Conservation (phyloP, 2,329 filamentous ascomycete species). For the Ascochyta rabiei region DNA sequence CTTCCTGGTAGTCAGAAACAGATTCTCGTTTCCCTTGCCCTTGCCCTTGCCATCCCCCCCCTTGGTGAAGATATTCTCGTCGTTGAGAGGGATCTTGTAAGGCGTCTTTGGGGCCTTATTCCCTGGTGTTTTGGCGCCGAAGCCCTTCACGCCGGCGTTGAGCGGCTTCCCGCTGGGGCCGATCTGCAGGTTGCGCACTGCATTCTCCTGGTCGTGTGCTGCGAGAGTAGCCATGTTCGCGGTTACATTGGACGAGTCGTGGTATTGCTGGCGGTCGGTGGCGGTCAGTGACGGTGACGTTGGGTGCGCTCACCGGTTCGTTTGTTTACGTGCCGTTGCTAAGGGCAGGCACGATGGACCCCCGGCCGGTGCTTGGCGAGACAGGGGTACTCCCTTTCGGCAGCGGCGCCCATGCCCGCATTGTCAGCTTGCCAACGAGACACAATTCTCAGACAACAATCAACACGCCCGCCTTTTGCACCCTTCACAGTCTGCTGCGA, state of each 20-base stretch:
- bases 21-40: constrained; percentile 63
- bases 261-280: constrained; percentile 12
- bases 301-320: constrained; percentile 10
- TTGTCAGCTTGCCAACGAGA: constrained; percentile 30
- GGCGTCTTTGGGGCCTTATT: constrained; percentile 81
- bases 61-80: constrained; percentile 78
- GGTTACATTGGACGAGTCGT: constrained; percentile 42
- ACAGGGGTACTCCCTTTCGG: constrained; percentile 26
- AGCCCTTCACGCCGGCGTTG: constrained; percentile 66
- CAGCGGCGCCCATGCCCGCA: constrained; percentile 34
- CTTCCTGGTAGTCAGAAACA: constrained; percentile 59
- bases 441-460: constrained; percentile 33
- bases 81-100: constrained; percentile 75
- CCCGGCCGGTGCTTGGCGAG: constrained; percentile 17
- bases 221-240: constrained; percentile 69
- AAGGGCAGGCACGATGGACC: constrained; percentile 15
- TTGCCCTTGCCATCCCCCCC: constrained; percentile 67
- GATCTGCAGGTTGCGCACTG: constrained; percentile 75
- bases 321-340: constrained; percentile 43
- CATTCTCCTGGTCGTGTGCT: constrained; percentile 84
- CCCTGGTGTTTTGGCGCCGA: constrained; percentile 79
- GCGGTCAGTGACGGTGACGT: neutral
- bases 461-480: constrained; percentile 14
- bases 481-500: constrained; percentile 11
- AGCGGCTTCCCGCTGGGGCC: constrained; percentile 73